These are phyloP conservation scores for Dictyostelium brefeldianum DNA, from an alignment of 78 protist genomes.

Conservation along the genomic window DNA sequence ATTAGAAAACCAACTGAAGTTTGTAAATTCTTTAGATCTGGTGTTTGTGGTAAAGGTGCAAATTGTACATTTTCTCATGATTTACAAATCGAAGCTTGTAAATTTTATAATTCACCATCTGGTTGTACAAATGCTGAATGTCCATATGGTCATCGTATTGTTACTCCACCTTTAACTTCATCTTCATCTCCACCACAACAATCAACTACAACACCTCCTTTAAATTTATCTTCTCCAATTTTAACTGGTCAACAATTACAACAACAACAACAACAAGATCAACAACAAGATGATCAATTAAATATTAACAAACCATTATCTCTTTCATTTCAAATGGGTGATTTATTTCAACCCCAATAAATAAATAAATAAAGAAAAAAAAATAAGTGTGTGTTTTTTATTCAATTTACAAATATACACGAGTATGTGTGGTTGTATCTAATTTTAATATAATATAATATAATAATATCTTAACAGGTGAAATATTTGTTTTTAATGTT, in stretches of 20 bases:
- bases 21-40: constrained; percentile 55
- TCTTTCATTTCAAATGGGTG: too few species aligned
- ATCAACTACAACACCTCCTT: background rate
- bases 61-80: constrained; percentile 68
- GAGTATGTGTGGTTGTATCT: too few species aligned
- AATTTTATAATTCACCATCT: constrained; percentile 44
- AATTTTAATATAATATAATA: too few species aligned
- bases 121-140: constrained; percentile 70
- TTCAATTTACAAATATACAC: too few species aligned
- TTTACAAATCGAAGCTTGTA: constrained; percentile 39
- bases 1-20: constrained; percentile 33
- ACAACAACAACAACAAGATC: background rate
- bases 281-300: background rate
- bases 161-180: background rate
- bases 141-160: constrained; percentile 55
- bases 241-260: background rate
- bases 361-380: too few species aligned
- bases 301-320: background rate
- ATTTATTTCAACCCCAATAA: too few species aligned
- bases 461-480: too few species aligned
- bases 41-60: constrained; percentile 37
- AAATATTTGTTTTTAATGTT: too few species aligned
- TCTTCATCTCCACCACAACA: background rate
- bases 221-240: background rate
- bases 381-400: too few species aligned